These are phyloP conservation scores for Scutellaria barbata DNA, from an alignment of 257 asterid genomes.

Conservation along the genomic window DNA sequence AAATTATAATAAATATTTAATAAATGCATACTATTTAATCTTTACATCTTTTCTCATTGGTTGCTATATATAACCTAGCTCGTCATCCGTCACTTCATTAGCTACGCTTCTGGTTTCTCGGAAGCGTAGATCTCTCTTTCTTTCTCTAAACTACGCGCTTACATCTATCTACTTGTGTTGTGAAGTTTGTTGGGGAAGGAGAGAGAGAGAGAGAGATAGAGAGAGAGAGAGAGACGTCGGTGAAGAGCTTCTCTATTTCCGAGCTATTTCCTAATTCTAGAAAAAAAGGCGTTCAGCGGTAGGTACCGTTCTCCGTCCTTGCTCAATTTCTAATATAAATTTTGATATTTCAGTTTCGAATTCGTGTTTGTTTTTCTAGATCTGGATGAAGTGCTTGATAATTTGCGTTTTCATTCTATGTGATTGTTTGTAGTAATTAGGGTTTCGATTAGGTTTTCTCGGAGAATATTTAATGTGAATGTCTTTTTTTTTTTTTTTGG, in stretches of 20 bases:
- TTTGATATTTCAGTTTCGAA: constrained; percentile 25
- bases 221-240: constrained; percentile 23
- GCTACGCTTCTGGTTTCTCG: constrained; percentile 51
- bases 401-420: constrained; percentile 24
- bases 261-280: not conserved
- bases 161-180: not conserved
- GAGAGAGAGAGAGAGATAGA: constrained; percentile 25
- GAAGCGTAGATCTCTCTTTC: constrained; percentile 45
- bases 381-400: constrained; percentile 26
- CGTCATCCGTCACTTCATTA: not conserved
- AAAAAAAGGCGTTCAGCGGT: constrained; percentile 33
- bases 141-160: constrained; percentile 22
- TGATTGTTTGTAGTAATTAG: constrained; percentile 16
- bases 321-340: constrained; percentile 9
- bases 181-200: constrained; percentile 3
- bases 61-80: constrained; percentile 35
- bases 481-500: not conserved
- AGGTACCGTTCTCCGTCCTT: constrained; percentile 36
- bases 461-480: not conserved
- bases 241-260: constrained; percentile 18
- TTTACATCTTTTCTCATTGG: not conserved
- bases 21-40: not conserved
- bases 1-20: not conserved
- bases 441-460: constrained; percentile 41
- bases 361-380: constrained; percentile 32